These are phyloP conservation scores for Exophiala viscosa DNA, from an alignment of 2,329 filamentous ascomycete species.

Conservation along the genomic window DNA sequence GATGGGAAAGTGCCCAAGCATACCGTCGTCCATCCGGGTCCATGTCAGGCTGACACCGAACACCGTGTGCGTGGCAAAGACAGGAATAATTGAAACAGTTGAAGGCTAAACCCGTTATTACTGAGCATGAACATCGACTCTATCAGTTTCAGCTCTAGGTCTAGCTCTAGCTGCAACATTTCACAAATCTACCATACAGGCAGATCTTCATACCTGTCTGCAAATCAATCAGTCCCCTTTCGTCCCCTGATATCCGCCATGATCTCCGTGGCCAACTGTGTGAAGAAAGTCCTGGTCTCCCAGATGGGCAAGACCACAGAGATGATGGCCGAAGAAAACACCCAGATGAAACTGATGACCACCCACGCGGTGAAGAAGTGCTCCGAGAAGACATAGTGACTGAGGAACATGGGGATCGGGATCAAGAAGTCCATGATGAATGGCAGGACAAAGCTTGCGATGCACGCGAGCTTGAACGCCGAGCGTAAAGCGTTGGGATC, in stretches of 20 bases:
- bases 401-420: conserved; percentile 88
- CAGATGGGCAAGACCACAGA: conserved; percentile 42
- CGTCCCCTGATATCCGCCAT: conserved; percentile 6
- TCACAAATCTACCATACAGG: no score
- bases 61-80: no score
- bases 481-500: conserved; percentile 32
- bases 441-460: conserved; percentile 60
- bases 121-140: no score
- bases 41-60: conserved; percentile 5
- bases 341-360: conserved; percentile 71
- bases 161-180: no score
- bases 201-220: no score
- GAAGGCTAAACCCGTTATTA: no score
- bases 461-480: conserved; percentile 48
- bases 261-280: conserved; percentile 12
- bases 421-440: conserved; percentile 73
- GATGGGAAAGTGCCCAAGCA: conserved; percentile 19
- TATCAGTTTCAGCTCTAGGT: no score
- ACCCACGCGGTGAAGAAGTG: conserved; percentile 81
- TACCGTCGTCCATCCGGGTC: conserved; percentile 6
- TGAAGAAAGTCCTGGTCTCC: conserved; percentile 38
- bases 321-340: conserved; percentile 38
- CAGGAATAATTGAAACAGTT: no score
- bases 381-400: conserved; percentile 74
- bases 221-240: not conserved